Evolutionary conservation across 345 rosid species (phyloP), one percentile per base, ranked within the genome.

Genomic region (Hibiscus trionum): DNA sequence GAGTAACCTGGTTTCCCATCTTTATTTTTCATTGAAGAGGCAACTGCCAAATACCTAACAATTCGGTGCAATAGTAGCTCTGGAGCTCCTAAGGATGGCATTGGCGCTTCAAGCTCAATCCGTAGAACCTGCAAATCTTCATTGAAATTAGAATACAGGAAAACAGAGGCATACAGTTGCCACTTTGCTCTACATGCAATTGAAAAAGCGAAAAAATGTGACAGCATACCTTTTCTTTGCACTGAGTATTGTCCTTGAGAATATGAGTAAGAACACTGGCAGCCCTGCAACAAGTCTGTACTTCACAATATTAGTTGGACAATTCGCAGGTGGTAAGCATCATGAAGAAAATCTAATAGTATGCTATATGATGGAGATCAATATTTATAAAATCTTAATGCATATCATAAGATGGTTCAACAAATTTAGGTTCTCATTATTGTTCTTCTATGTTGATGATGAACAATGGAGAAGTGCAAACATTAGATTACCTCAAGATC

Each of bases 261-360:
- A 96, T 73, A 82, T 96, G 93, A 72, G 98, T 90, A 72, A 96
- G 90, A 53, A 93, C 89, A 80, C 95, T 93, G 39, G 99, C 97
- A 82, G 98, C 96, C 80, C 99, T 86, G 88, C 96, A 85, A 82
- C 94, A 93, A 73, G 84, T 88, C 99, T 96, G 86, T 73, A 77
- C 69, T 75, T 81, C 59, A 81, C 46, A 78, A 39, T 46, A 77
- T 79, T 62, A 82, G 84, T 62, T 14, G 16, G 57, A 71, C 60
- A 49, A 7, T 74, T 71, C 61, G 49, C 77, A 76, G 1, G 27
- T 29, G 39, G 58, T 64, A 62, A 61, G 66, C 53, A 67, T 31
- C 64, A 73, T 56, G 29, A 72, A 55, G 29, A 42, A 71, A 64
- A 76, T 64, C 31, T 46, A 52, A 72, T 24, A 59, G 37, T 11